Evolutionary conservation across 2,329 filamentous ascomycete genomes (phyloP).

Genomic region (Zymoseptoria crescenta): DNA sequence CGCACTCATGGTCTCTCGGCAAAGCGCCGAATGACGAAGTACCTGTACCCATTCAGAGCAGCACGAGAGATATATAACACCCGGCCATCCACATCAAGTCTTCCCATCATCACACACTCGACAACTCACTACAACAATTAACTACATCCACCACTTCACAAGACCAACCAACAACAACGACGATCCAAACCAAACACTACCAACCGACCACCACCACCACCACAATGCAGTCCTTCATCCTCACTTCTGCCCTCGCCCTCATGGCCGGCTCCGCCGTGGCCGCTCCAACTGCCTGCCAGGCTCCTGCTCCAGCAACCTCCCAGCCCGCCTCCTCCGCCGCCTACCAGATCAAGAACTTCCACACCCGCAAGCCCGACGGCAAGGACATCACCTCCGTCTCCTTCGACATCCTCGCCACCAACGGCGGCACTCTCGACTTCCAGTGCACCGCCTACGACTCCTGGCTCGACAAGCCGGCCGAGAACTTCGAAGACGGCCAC

Average conservation of each 20-base stretch:
- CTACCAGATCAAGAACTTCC: conserved; percentile 13
- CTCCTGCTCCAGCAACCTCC: neutral
- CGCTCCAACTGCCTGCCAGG: conserved; percentile 1
- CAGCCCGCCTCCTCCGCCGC: neutral
- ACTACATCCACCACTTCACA: neutral
- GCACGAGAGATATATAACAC: neutral
- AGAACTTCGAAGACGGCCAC: conserved; percentile 5
- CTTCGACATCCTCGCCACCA: conserved; percentile 14
- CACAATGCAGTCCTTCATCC: conserved; percentile 13
- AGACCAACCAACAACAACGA: neutral
- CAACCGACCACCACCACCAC: conserved; percentile 1
- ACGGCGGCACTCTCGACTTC: conserved; percentile 10
- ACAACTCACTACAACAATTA: neutral
- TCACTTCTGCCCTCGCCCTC: conserved; percentile 10
- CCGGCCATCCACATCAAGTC: neutral
- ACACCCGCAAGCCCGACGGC: conserved; percentile 7
- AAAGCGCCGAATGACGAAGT: neutral
- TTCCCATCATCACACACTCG: neutral
- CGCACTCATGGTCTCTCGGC: neutral
- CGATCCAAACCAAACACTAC: neutral
- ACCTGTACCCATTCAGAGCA: neutral
- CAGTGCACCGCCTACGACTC: conserved; percentile 7
- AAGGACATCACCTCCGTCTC: conserved; percentile 6
- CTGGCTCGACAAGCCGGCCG: neutral
- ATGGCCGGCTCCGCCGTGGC: conserved; percentile 7